These are phyloP conservation scores for Micractinium conductrix DNA, from an alignment of 139 green algal species.

Conservation along the genomic window DNA sequence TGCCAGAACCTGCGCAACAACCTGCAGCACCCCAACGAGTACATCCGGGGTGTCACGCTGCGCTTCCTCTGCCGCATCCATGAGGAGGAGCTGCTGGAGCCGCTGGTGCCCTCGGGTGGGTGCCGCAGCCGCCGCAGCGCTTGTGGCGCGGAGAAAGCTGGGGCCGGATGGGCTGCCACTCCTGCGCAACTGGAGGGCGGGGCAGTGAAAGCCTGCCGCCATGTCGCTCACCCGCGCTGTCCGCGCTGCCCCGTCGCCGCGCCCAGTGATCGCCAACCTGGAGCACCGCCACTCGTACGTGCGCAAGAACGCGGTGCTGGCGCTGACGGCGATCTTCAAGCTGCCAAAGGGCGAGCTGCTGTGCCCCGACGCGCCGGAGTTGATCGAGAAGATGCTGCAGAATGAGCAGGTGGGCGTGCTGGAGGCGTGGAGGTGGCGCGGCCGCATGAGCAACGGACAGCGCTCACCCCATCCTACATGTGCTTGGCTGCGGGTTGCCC, in stretches of 20 bases:
- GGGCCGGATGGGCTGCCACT: too few species aligned
- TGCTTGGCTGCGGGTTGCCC: too few species aligned
- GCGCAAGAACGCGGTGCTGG: slow-evolving; percentile 95
- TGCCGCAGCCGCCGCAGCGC: background rate
- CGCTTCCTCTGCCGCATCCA: slow-evolving; percentile 96
- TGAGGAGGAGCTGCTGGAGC: slow-evolving; percentile 98
- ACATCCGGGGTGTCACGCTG: slow-evolving; percentile 95
- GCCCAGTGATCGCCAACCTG: slow-evolving; percentile 81
- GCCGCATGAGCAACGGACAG: too few species aligned
- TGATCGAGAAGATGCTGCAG: slow-evolving; percentile 90
- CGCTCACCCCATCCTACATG: too few species aligned
- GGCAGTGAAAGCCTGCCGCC: too few species aligned
- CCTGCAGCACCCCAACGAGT: slow-evolving; percentile 99
- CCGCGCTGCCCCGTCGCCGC: background rate
- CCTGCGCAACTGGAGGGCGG: too few species aligned
- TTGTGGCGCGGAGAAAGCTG: too few species aligned
- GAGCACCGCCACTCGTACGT: slow-evolving; percentile 99
- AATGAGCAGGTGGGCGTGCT: slow-evolving; percentile 59
- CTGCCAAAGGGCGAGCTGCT: slow-evolving; percentile 95
- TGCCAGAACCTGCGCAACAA: slow-evolving; percentile 99
- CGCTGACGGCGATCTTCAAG: slow-evolving; percentile 91
- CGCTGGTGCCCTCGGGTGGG: slow-evolving; percentile 85
- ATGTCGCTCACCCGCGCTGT: background rate
- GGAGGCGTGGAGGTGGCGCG: too few species aligned
- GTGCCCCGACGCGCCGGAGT: slow-evolving; percentile 91